Evolutionary conservation across 768 basidiomycete genomes (phyloP).

Genomic region (Leccinum fibrillosum): DNA sequence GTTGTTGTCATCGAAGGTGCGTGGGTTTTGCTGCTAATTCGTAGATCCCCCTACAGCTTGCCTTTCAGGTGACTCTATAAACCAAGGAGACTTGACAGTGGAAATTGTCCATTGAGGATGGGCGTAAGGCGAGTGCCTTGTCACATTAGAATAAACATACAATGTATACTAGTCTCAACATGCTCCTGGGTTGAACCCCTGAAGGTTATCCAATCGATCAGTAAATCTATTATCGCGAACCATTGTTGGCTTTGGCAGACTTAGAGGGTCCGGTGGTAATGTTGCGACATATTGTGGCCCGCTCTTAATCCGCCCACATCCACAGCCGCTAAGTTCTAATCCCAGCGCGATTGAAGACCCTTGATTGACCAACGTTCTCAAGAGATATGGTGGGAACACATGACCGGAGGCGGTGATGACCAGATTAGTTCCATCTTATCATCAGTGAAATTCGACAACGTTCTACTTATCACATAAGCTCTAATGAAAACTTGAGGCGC

Average conservation of each 20-base stretch:
- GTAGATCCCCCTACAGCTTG: constrained; percentile 5
- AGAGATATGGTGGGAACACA: constrained; percentile 21
- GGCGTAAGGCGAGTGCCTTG: constrained; percentile 5
- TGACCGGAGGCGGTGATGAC: constrained; percentile 4
- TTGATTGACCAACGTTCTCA: constrained; percentile 3
- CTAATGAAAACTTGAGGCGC: constrained; percentile 30
- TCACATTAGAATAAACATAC: constrained; percentile 15
- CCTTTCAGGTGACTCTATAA: constrained; percentile 81
- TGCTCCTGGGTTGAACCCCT: constrained; percentile 1
- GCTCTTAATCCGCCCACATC: constrained; percentile 4
- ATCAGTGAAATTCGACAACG: constrained; percentile 21
- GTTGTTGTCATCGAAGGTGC: constrained; percentile 86
- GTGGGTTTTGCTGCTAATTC: constrained; percentile 11
- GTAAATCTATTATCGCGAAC: not conserved
- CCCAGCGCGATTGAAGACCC: constrained; percentile 1
- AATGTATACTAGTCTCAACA: constrained; percentile 19
- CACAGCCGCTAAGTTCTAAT: constrained; percentile 2
- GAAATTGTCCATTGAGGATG: constrained; percentile 71
- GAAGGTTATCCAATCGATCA: not conserved
- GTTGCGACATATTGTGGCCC: constrained; percentile 6
- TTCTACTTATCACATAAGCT: constrained; percentile 18
- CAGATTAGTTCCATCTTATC: constrained; percentile 10
- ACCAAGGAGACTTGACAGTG: constrained; percentile 87
- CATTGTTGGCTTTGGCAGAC: constrained; percentile 16
- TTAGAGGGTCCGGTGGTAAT: constrained; percentile 7